These are phyloP conservation scores for Suillus occidentalis DNA, from an alignment of 768 basidiomycete genomes.

Conservation along the genomic window DNA sequence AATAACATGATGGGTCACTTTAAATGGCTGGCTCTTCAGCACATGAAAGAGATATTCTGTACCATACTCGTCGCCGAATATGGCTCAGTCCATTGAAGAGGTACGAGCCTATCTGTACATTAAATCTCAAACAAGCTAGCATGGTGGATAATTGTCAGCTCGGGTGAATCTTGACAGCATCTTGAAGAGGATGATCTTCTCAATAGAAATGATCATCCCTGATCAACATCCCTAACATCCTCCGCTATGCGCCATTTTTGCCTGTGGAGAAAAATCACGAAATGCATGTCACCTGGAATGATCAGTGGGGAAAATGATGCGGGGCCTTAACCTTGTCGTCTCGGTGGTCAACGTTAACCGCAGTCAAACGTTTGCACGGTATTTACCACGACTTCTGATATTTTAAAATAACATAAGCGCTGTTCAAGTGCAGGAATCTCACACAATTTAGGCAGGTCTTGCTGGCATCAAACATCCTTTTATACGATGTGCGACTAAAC, in stretches of 20 bases:
- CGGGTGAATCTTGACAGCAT: neutral
- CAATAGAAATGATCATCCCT: neutral
- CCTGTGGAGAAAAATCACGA: conserved; percentile 5
- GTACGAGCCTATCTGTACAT: neutral
- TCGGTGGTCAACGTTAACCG: neutral
- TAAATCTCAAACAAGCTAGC: neutral
- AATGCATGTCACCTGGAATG: neutral
- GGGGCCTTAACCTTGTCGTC: neutral
- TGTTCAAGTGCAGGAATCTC: neutral
- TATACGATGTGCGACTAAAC: neutral
- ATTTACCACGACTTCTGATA: neutral
- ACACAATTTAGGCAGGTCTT: neutral
- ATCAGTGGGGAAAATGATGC: neutral
- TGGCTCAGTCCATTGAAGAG: neutral
- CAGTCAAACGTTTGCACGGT: neutral
- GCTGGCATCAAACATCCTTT: neutral
- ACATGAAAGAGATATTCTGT: neutral
- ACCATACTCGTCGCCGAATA: neutral
- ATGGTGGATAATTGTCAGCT: neutral
- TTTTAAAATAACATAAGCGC: neutral
- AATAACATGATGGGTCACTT: neutral
- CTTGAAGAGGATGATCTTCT: neutral
- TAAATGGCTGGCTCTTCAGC: neutral
- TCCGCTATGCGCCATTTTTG: neutral
- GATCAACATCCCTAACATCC: neutral